A percentile compares a stretch with the other conserved stretches of the same genome.
Conservation (phyloP, 805 yeast species). For the Myxozyma neotropica region DNA sequence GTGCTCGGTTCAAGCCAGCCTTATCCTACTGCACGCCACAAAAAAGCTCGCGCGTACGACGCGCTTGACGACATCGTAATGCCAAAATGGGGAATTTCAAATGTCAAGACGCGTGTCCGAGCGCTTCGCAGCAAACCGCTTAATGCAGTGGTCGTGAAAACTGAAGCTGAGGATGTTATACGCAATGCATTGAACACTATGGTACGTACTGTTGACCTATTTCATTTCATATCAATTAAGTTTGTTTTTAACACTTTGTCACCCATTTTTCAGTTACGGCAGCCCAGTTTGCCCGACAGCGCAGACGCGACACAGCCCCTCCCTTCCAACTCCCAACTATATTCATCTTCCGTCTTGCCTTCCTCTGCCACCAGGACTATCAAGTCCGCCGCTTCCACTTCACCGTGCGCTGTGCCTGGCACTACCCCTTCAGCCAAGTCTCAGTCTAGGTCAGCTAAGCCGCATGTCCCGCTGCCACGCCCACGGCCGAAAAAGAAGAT, state of each 20-base stretch:
- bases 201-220: not conserved
- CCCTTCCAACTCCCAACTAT: constrained; percentile 1
- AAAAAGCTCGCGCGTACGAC: not conserved
- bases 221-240: not conserved
- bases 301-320: constrained; percentile 10
- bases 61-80: constrained; percentile 12
- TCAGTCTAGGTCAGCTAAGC: not conserved
- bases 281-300: not conserved
- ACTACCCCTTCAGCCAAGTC: not conserved
- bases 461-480: not conserved
- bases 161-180: not conserved
- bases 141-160: not conserved
- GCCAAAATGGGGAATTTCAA: constrained; percentile 22
- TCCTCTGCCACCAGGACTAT: not conserved
- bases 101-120: constrained; percentile 2
- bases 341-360: not conserved
- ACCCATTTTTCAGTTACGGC: not conserved
- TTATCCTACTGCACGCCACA: not conserved
- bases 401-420: not conserved
- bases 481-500: not conserved
- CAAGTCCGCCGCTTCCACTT: not conserved
- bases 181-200: not conserved
- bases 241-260: too few species aligned
- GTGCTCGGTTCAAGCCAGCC: not conserved
- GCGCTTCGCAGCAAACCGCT: not conserved